Conservation (phyloP, 768 basidiomycete species). For the Lactarius sp. region DNA sequence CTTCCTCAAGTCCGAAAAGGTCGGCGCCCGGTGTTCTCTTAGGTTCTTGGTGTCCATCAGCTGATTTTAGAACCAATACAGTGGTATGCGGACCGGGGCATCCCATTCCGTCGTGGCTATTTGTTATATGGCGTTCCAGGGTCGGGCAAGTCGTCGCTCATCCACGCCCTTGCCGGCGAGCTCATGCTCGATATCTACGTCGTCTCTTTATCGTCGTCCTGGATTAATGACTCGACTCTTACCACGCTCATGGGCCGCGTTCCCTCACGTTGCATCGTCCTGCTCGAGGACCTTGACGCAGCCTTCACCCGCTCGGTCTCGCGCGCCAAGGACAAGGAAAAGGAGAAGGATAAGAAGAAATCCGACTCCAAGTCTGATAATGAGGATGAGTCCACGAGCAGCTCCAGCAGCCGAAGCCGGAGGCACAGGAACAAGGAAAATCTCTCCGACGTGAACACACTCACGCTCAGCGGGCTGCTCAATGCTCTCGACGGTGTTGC, state of each 20-base stretch:
- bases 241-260: constrained; percentile 84
- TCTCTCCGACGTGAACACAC: constrained; percentile 72
- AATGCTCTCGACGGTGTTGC: constrained; percentile 86
- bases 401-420: constrained; percentile 37
- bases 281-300: constrained; percentile 88
- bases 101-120: constrained; percentile 87
- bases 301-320: constrained; percentile 76
- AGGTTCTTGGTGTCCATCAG: constrained; percentile 9
- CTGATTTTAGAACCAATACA: constrained; percentile 29
- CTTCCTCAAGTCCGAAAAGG: constrained; percentile 81
- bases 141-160: constrained; percentile 81
- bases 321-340: constrained; percentile 52
- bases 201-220: constrained; percentile 77
- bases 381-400: constrained; percentile 33
- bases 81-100: constrained; percentile 94
- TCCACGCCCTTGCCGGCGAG: constrained; percentile 84
- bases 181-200: constrained; percentile 91
- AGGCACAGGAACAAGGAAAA: constrained; percentile 50
- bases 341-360: constrained; percentile 38
- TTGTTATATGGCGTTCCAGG: constrained; percentile 81
- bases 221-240: constrained; percentile 85
- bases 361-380: constrained; percentile 34
- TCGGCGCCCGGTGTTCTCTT: constrained; percentile 31
- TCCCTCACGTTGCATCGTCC: constrained; percentile 77
- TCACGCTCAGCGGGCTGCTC: constrained; percentile 74